Evolutionary conservation across 2,329 filamentous ascomycete species (phyloP).

Genomic region (Botrytis deweyae): DNA sequence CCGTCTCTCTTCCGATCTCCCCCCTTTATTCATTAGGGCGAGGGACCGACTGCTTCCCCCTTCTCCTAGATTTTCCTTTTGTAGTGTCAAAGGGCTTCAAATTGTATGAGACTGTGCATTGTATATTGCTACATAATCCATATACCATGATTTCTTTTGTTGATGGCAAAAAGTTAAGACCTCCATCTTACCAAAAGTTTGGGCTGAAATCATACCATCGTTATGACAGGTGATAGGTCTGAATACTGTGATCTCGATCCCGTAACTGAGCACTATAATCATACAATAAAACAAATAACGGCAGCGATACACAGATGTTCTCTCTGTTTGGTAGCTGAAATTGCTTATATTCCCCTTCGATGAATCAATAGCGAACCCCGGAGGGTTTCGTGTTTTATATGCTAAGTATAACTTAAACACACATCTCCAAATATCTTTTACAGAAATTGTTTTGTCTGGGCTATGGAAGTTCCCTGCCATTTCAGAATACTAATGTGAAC

Average conservation of each 20-base stretch:
- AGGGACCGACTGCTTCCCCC: neutral
- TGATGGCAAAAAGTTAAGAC: neutral
- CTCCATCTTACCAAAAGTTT: neutral
- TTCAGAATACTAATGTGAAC: neutral
- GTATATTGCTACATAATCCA: neutral
- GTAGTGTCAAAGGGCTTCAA: neutral
- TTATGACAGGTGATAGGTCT: neutral
- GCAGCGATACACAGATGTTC: neutral
- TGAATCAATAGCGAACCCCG: neutral
- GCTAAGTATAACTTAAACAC: neutral
- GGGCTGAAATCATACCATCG: neutral
- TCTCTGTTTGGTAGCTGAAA: neutral
- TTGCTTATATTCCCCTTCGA: neutral
- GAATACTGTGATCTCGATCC: neutral
- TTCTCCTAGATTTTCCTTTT: neutral
- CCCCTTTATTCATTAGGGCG: neutral
- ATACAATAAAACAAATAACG: neutral
- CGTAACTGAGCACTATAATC: neutral
- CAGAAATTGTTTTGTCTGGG: neutral
- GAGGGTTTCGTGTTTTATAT: neutral
- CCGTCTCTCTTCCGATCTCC: neutral
- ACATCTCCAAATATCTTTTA: neutral
- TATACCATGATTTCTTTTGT: neutral
- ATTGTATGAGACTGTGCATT: neutral
- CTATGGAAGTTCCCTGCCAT: neutral